These are phyloP conservation scores for Fusarium scirpi DNA, from an alignment of 2,329 filamentous ascomycete species.

Conservation along the genomic window DNA sequence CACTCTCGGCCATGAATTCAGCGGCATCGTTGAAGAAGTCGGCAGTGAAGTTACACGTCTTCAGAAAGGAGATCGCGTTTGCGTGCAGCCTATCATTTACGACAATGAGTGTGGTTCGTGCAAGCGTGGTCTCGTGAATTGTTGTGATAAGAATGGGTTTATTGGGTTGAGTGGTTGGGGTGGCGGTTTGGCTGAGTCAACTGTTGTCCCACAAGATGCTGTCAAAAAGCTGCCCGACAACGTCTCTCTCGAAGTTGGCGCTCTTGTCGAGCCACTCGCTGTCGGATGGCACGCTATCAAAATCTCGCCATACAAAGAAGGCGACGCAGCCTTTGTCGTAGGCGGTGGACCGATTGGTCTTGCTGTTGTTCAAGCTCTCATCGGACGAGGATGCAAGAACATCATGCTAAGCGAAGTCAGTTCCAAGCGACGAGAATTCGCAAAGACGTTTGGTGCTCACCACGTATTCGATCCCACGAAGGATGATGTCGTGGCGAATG, in stretches of 20 bases:
- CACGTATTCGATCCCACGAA: slow-evolving; percentile 23
- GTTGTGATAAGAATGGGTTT: slow-evolving; percentile 11
- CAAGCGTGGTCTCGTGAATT: slow-evolving; percentile 12
- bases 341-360: slow-evolving; percentile 20
- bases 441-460: slow-evolving; percentile 22
- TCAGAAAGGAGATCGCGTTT: slow-evolving; percentile 16
- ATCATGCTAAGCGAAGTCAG: slow-evolving; percentile 24
- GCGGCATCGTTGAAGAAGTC: slow-evolving; percentile 16
- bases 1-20: slow-evolving; percentile 23
- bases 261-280: slow-evolving; percentile 9
- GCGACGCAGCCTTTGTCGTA: slow-evolving; percentile 14
- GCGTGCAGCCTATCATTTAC: slow-evolving; percentile 21
- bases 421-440: slow-evolving; percentile 17
- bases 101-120: slow-evolving; percentile 21
- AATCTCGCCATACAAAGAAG: slow-evolving; percentile 8
- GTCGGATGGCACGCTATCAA: slow-evolving; percentile 28
- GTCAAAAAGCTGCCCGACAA: slow-evolving; percentile 23
- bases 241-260: slow-evolving; percentile 10
- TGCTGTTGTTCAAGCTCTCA: slow-evolving; percentile 3
- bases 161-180: slow-evolving; percentile 24
- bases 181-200: slow-evolving; percentile 8
- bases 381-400: slow-evolving; percentile 22
- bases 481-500: slow-evolving; percentile 20
- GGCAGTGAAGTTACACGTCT: slow-evolving; percentile 16
- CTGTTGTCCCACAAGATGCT: slow-evolving; percentile 5